phyloP scores from a whole-genome alignment of 345 rosid species.

The Salix caprea region DNA sequence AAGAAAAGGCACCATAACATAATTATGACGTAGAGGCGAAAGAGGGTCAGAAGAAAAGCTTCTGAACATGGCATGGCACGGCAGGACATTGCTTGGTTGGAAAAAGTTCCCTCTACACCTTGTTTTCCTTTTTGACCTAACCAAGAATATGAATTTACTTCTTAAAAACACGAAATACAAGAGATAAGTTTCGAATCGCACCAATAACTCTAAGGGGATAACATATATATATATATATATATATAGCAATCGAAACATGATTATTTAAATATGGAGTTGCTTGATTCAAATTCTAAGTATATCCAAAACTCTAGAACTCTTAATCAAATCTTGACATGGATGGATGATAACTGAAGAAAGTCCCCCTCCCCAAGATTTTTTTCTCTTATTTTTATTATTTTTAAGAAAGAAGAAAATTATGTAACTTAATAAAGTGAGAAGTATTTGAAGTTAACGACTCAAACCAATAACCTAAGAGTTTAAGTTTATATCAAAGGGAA shows the following conservation, averaged over 20 bases:
- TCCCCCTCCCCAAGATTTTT: background rate
- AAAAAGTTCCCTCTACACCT: background rate
- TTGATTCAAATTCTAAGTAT: background rate
- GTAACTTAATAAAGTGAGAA: too few species aligned
- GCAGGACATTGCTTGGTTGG: background rate
- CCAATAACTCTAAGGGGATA: too few species aligned
- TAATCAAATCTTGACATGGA: background rate
- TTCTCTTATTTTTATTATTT: too few species aligned
- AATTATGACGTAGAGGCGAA: slow-evolving; percentile 29
- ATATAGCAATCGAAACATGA: too few species aligned
- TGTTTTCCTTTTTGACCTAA: slow-evolving; percentile 23
- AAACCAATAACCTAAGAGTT: too few species aligned
- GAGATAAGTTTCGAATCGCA: background rate
- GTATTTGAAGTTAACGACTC: background rate
- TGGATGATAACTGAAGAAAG: background rate
- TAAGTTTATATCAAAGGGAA: background rate
- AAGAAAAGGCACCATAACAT: slow-evolving; percentile 36
- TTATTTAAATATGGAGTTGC: background rate
- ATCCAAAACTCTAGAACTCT: background rate
- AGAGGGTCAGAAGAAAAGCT: slow-evolving; percentile 37
- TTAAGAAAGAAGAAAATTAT: too few species aligned
- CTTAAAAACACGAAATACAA: too few species aligned
- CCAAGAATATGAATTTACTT: background rate
- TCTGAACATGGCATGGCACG: slow-evolving; percentile 10
- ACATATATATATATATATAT: too few species aligned